Conservation (phyloP, 2,329 filamentous ascomycete species). For the Sphaerostilbella broomeana region DNA sequence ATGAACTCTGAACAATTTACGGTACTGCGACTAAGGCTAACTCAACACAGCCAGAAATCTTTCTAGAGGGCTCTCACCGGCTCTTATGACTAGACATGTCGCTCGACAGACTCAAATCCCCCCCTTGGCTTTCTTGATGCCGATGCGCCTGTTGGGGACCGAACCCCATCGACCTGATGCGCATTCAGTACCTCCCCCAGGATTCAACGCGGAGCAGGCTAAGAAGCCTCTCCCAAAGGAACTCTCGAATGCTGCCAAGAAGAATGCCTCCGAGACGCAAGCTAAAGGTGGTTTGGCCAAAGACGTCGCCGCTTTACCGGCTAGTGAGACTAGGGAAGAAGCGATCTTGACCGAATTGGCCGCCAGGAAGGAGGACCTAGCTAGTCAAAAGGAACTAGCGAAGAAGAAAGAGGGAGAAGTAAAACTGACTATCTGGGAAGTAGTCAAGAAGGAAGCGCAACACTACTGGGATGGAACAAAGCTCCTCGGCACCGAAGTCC, state of each 20-base stretch:
- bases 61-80: constrained; percentile 40
- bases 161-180: constrained; percentile 49
- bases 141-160: constrained; percentile 50
- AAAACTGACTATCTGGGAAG: constrained; percentile 84
- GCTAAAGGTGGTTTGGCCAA: constrained; percentile 18
- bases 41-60: constrained; percentile 38
- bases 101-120: constrained; percentile 40
- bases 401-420: constrained; percentile 62
- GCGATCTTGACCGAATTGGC: constrained; percentile 55
- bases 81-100: constrained; percentile 41
- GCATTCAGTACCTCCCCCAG: constrained; percentile 67
- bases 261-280: constrained; percentile 22
- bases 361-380: constrained; percentile 54
- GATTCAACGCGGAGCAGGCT: constrained; percentile 84
- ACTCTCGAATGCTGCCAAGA: constrained; percentile 27
- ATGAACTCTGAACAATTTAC: constrained; percentile 18
- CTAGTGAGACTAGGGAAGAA: constrained; percentile 33
- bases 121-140: constrained; percentile 51
- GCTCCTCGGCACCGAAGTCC: constrained; percentile 83
- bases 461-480: constrained; percentile 99
- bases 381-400: constrained; percentile 52
- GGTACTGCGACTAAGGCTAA: neutral
- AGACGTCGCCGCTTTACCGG: constrained; percentile 25
- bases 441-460: constrained; percentile 85
- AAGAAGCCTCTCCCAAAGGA: constrained; percentile 73